Conservation (phyloP, 139 green algal genomes). For the Chlorella sp. region DNA sequence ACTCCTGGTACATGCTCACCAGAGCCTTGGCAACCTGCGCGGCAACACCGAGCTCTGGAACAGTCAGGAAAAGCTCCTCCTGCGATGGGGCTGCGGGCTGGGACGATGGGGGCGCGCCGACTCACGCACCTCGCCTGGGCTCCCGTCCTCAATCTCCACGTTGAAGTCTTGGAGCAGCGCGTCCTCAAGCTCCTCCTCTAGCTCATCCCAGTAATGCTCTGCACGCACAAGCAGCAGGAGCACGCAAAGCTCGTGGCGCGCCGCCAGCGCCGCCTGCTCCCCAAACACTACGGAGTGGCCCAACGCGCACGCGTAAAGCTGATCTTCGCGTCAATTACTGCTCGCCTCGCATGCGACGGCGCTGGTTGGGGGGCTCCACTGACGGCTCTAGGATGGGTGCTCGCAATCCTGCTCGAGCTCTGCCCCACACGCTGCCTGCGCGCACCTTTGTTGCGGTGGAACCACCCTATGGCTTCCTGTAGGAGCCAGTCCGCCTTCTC, state of each 20-base stretch:
- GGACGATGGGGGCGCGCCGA: too few species aligned
- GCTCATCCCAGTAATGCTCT: conserved; percentile 72
- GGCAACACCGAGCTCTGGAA: background rate
- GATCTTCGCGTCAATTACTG: too few species aligned
- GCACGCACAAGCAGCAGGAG: background rate
- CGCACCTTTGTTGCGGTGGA: conserved; percentile 71
- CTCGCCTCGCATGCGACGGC: too few species aligned
- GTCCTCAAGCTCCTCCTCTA: conserved; percentile 66
- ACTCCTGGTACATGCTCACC: conserved; percentile 47
- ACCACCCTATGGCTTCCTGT: conserved; percentile 76
- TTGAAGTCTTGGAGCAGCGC: conserved; percentile 67
- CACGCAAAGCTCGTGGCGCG: too few species aligned
- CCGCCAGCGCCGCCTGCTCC: too few species aligned
- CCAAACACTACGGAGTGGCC: too few species aligned
- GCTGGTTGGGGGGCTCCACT: too few species aligned
- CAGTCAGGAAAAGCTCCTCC: background rate
- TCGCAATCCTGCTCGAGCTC: too few species aligned
- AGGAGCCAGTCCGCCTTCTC: conserved; percentile 71
- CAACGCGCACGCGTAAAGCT: too few species aligned
- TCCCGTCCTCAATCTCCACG: conserved; percentile 64
- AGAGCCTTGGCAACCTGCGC: conserved; percentile 45
- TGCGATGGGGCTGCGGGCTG: too few species aligned
- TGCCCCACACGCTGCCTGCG: too few species aligned
- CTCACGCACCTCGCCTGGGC: conserved; percentile 41
- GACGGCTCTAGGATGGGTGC: too few species aligned